Evolutionary conservation across 2,329 filamentous ascomycete species (phyloP), one percentile per base, ranked within the genome.

Genomic region (Claviceps purpurea): DNA sequence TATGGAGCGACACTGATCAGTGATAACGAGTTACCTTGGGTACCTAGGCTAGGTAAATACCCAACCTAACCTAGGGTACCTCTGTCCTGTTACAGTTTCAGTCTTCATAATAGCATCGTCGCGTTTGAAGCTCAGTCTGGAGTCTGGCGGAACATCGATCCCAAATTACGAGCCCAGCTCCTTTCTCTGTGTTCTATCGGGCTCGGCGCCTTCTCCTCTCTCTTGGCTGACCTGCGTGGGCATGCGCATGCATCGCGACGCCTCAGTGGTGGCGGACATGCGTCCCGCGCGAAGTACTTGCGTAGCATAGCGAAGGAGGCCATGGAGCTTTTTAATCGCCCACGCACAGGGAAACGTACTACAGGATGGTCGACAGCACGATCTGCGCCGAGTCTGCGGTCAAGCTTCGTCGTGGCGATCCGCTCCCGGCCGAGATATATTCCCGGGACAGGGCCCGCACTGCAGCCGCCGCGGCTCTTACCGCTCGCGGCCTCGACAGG

Each of bases 401-500:
- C 34, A 26, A 45, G 22, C 26, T 10, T 55, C 10, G 20, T 49
- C 6, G 51, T 55, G 16, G 53, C 43, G 26, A 37, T 55, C 20
- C 49, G 39, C 20, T 20, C 50, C 47, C 59, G 57, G 1, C 56
- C 49, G 20, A 59, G 60, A 13, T 78, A 79, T 58, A 61, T 66
- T 1, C 70, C 70, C 3, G 73, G 73, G 39, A 70, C 70, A 7
- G 73, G 74, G 0, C 77, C 77, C 0, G 66, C 71, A 0, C 62
- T 75, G 2, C 70, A 70, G 3, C 72, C 70, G 10, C 65, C 80
- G 16, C 61, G 68, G n/a, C 63, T 81, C 6, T 62, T 73, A 2
- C 77, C 73, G 3, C 61, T 67, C 1, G 63, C 70, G 59, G 74
- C 81, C 57, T 71, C 73, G 44, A 73, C 73, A 8, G 78, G 75